Conservation (phyloP, 495 filamentous ascomycete genomes). For the Annulohypoxylon stygium region DNA sequence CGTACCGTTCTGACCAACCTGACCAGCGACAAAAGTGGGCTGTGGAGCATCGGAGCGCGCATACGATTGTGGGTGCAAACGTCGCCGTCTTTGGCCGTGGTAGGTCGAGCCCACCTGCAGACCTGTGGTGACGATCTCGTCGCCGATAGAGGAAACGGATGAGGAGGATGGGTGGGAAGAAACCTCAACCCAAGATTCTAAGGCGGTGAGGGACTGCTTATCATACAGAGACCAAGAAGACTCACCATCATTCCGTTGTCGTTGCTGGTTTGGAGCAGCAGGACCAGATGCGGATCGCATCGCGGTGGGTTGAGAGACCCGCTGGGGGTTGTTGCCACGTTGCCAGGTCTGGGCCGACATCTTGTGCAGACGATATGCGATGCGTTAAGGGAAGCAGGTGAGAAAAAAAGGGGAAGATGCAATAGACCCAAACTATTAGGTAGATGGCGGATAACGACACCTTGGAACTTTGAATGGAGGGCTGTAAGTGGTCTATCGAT, state of each 20-base stretch:
- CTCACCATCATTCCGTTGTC: slow-evolving; percentile 50
- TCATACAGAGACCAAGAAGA: slow-evolving; percentile 18
- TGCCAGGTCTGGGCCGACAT: slow-evolving; percentile 45
- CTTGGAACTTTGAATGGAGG: slow-evolving; percentile 20
- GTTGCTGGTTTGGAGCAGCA: slow-evolving; percentile 42
- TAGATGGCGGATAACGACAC: slow-evolving; percentile 20
- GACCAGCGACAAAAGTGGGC: slow-evolving; percentile 56
- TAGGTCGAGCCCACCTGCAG: slow-evolving; percentile 74
- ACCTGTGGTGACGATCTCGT: slow-evolving; percentile 89
- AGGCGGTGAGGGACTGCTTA: slow-evolving; percentile 38
- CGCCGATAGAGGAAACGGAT: slow-evolving; percentile 88
- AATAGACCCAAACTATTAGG: slow-evolving; percentile 6
- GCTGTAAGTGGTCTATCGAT: slow-evolving; percentile 12
- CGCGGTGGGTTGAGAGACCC: slow-evolving; percentile 36
- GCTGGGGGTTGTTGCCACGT: slow-evolving; percentile 36
- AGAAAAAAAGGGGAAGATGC: slow-evolving; percentile 13
- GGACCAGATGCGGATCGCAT: slow-evolving; percentile 36
- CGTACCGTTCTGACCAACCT: slow-evolving; percentile 59
- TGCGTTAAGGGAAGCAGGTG: slow-evolving; percentile 10
- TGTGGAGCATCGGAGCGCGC: slow-evolving; percentile 48
- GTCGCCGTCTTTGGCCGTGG: slow-evolving; percentile 67
- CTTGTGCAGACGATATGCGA: slow-evolving; percentile 15
- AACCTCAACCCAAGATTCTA: slow-evolving; percentile 98
- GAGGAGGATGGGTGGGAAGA: slow-evolving; percentile 90
- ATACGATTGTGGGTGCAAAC: slow-evolving; percentile 63